Evolutionary conservation across 2,329 filamentous ascomycete genomes (phyloP).

Genomic region (Nothophaeocryptopus gaeumannii): DNA sequence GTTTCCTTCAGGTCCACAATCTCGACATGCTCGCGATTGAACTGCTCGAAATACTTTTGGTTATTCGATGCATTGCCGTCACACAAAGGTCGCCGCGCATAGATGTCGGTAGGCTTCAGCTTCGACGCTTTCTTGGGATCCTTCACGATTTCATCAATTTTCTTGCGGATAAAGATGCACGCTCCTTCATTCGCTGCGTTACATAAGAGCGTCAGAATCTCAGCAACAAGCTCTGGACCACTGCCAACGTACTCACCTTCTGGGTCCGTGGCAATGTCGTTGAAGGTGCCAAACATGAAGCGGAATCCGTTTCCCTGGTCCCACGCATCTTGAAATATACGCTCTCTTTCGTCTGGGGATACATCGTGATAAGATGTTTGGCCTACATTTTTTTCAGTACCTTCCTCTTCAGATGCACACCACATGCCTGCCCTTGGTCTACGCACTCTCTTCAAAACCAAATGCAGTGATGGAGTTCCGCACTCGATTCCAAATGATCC

Average conservation of each 20-base stretch:
- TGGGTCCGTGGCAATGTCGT: constrained; percentile 48
- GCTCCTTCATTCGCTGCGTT: constrained; percentile 48
- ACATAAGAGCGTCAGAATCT: too few species aligned
- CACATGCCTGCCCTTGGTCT: neutral
- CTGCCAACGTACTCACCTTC: constrained; percentile 23
- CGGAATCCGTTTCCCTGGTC: constrained; percentile 51
- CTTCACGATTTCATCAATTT: constrained; percentile 49
- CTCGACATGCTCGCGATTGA: constrained; percentile 43
- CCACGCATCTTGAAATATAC: constrained; percentile 51
- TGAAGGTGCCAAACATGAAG: constrained; percentile 55
- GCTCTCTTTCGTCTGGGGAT: constrained; percentile 41
- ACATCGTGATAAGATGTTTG: constrained; percentile 24
- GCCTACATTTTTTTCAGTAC: neutral
- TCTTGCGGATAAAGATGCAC: constrained; percentile 57
- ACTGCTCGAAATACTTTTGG: constrained; percentile 48
- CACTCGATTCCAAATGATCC: constrained; percentile 31
- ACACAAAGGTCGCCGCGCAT: constrained; percentile 41
- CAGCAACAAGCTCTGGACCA: too few species aligned
- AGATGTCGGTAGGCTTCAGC: constrained; percentile 52
- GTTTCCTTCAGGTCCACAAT: constrained; percentile 44
- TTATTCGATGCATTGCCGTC: constrained; percentile 40
- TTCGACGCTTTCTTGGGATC: constrained; percentile 52
- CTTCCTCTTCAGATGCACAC: neutral
- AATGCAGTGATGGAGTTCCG: constrained; percentile 33
- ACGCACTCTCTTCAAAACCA: constrained; percentile 32